Base-by-base conservation (phyloP, 2,329 filamentous ascomycete species). In the Diaporthe destruens region DNA sequence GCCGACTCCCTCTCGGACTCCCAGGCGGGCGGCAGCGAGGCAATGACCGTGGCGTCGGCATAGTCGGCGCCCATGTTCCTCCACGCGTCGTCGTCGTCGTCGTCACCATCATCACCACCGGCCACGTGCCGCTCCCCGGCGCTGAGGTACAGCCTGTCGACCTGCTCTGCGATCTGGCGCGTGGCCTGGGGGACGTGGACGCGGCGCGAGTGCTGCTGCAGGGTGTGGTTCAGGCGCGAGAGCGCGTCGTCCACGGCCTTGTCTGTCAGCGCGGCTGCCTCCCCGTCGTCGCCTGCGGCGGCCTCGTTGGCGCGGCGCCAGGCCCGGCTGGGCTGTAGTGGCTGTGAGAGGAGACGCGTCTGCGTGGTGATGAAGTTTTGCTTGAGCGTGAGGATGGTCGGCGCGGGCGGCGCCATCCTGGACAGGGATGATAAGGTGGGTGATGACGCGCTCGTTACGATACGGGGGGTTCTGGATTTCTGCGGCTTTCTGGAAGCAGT, bases 131-230 rank as follows among this genome's bases (percentile, higher is more conserved):
- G 79, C 55, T 84, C 84, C 7, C 83, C 86, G 1, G 83, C 82
- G 54, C 84, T 82, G 53, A 87, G 87, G 80, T 94, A 94, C 56
- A 93, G 82, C 61, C 82, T 81, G 80, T 93, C 91, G 54, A 94
- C 90, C 82, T 94, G 92, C 83, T 93, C 91, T 2, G 92, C 91
- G 23, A 94, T 87, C 77, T 93, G 91, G 47, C 92, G 87, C 67
- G 87, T 89, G n/a, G 92, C 91, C 76, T 92, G 90, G 0, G 91
- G 87, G 20, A 90, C 87, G 79, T 93, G 93, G 6, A 90, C 90
- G 71, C 90, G 87, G 47, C 88, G 88, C 39, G 87, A 87, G 79
- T 94, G 92, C 76, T 92, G 90, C 75, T 88, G 87, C 18, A 94
- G 82, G 20, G 86, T 82, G 73, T 90, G 87, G 78, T 93, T 93